These are phyloP conservation scores for Beta macrorhiza DNA, from an alignment of 179 eudicot species.

Conservation along the genomic window DNA sequence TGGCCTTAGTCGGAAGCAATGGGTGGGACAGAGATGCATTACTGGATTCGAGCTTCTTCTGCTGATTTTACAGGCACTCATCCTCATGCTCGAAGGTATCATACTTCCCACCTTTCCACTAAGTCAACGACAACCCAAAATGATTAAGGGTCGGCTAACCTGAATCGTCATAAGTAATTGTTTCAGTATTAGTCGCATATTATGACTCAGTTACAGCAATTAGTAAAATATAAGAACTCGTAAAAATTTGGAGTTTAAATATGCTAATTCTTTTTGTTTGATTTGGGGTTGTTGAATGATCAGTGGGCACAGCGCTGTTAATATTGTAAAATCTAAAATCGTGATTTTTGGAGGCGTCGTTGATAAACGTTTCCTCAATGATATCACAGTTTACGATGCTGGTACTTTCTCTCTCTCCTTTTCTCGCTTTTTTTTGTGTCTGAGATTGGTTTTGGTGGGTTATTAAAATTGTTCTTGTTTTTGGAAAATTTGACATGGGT, in stretches of 20 bases:
- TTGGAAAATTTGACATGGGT: too few relatives aligned
- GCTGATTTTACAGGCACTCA: conserved; percentile 72
- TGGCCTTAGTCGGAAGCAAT: neutral
- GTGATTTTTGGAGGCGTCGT: conserved; percentile 82
- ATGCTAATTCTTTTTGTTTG: neutral
- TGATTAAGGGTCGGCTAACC: too few relatives aligned
- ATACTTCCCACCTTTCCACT: neutral
- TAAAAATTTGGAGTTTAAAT: neutral
- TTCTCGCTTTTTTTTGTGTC: neutral
- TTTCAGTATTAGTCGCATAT: neutral
- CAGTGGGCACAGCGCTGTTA: conserved; percentile 93
- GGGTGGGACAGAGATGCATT: conserved; percentile 38
- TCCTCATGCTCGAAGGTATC: conserved; percentile 77
- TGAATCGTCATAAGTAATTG: neutral
- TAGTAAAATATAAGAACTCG: too few relatives aligned
- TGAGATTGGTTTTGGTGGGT: neutral
- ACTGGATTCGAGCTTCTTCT: conserved; percentile 81
- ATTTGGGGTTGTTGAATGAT: conserved; percentile 8
- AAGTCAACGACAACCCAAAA: neutral
- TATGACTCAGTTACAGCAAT: too few relatives aligned
- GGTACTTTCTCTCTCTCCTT: conserved; percentile 38
- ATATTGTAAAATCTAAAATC: conserved; percentile 76
- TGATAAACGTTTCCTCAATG: conserved; percentile 79
- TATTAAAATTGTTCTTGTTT: too few relatives aligned
- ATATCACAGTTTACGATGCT: conserved; percentile 70